Evolutionary conservation across 257 asterid species (phyloP), one percentile per base, ranked within the genome.

Genomic region (Pogostemon cablin): DNA sequence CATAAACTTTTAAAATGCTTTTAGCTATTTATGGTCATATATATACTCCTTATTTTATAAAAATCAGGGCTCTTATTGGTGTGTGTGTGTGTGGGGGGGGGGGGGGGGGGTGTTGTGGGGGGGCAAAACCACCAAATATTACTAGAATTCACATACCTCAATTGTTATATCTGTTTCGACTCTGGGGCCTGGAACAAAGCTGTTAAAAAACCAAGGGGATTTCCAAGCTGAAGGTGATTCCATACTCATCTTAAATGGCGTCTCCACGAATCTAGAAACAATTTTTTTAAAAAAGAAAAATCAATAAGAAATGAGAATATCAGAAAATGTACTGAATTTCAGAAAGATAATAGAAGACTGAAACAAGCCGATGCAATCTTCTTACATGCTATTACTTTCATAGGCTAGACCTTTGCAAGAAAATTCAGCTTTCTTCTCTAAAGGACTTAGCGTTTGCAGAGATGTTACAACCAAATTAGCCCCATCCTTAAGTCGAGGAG

Each of bases 191-290:
- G 92, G 93, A 52, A 76, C 83, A 71, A 89, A 89, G 72, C 70
- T 69, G 80, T 83, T 91, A 75, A 86, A 59, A 80, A 91, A 84
- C 99, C 99, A 91, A 44, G 99, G 99, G 55, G 99, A 95, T 75
- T 83, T 91, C 99, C 98, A 95, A 20, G 97, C 89, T 39, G 92
- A 92, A 78, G 99, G 98, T 78, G 98, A 91, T 72, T 91, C 99
- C 38, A 90, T 71, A 71, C 90, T 86, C 74, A 91, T 87, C 83
- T 73, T 91, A 40, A 88, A 86, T 52, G 95, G 95, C 5, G 98
- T 91, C 56, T 88, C 99, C 40, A 86, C 81, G 74, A 82, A 86
- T 68, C 98, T 95, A 79, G 44, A 60, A 71, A 60, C 47, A 64
- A 25, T 25, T 25, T 25, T 25, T 25, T 25, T 0, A 25, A 25